Base-by-base conservation (phyloP, 192 early-diverging fungal species). In the Irineochytrium annulatum region DNA sequence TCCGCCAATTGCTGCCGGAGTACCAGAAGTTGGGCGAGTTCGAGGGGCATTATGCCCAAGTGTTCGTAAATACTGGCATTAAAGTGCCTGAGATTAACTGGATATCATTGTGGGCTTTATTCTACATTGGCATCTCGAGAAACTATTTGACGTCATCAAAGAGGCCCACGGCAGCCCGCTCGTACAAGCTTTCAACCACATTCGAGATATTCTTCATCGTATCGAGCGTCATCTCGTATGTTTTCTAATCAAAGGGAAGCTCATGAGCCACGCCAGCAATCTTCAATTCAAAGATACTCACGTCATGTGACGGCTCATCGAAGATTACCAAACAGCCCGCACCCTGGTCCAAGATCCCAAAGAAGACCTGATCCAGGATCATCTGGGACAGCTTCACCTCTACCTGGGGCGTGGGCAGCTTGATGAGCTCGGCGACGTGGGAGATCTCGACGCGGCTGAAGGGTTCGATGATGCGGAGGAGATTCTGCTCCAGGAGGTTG, bases 301-400 rank as follows among this genome's bases (percentile, higher is more conserved):
- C 87, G 74, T 98, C 94, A 55, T 80, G 79, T 61, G 81, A 81
- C 32, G 83, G 77, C 44, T 94, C 92, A 30, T 97, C 94, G 81
- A 96, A 98, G 2, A 99, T 86, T 52, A 94, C 87, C 68, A 99
- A 69, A 58, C 91, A 93, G 27, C 95, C 95, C 20, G 89, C 92
- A 33, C 93, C 95, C 79, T 99, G 97, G 68, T 99, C 97, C 49
- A 99, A 77, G 60, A 99, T 93, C 34, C 95, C 97, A 60, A 83
- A 72, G 68, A 99, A 89, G 0, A 90, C 90, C 72, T 95, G 90
- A 77, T 99, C 97, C 65, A 99, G 80, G 63, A 99, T 99, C 97
- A 99, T 98, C 68, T 98, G 93, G 55, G 94, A 97, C 34, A 99
- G 81, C 82, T 99, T 98, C 45, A 81, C 75, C 63, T 99, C 97